A percentile compares a stretch with the other conserved stretches of the same genome.
Evolutionary conservation across 176 grass and related monocot genomes (phyloP).

Genomic region (Chloris gayana): DNA sequence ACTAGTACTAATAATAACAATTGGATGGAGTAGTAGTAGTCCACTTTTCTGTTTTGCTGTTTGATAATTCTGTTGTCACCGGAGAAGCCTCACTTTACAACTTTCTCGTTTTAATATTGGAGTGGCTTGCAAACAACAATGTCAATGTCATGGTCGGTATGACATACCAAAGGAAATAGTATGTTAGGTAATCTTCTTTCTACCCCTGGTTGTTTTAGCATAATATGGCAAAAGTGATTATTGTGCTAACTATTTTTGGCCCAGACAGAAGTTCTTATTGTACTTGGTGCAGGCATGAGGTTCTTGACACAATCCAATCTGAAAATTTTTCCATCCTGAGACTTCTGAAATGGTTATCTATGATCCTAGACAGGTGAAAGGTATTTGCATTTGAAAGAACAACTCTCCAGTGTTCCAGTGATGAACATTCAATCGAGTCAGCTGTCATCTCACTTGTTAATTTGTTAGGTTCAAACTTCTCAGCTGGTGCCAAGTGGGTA

Average conservation of each 20-base stretch:
- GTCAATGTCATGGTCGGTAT: too few species aligned
- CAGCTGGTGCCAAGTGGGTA: conserved; percentile 51
- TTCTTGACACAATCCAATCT: conserved; percentile 44
- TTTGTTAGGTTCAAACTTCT: conserved; percentile 61
- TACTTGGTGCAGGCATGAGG: conserved; percentile 46
- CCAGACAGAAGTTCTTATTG: conserved; percentile 48
- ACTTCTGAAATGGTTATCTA: conserved; percentile 90
- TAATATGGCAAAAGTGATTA: conserved; percentile 33
- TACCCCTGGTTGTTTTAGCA: conserved; percentile 5
- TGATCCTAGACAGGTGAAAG: conserved; percentile 88
- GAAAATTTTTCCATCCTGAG: conserved; percentile 77
- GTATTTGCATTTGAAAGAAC: conserved; percentile 42
- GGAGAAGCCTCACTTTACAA: not conserved
- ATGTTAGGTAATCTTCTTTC: conserved; percentile 52
- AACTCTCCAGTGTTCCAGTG: not conserved
- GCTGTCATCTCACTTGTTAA: conserved; percentile 16
- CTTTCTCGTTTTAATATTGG: conserved; percentile 34
- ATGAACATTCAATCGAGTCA: not conserved
- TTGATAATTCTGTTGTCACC: conserved; percentile 30
- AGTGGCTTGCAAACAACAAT: conserved; percentile 90
- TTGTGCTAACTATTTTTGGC: conserved; percentile 28
- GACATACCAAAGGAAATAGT: conserved; percentile 51
- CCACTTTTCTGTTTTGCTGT: not conserved
- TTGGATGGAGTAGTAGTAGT: too few species aligned
- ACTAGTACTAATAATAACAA: conserved; percentile 12